phyloP scores from a whole-genome alignment of 208 protist species.

The Leishmania lainsoni region DNA sequence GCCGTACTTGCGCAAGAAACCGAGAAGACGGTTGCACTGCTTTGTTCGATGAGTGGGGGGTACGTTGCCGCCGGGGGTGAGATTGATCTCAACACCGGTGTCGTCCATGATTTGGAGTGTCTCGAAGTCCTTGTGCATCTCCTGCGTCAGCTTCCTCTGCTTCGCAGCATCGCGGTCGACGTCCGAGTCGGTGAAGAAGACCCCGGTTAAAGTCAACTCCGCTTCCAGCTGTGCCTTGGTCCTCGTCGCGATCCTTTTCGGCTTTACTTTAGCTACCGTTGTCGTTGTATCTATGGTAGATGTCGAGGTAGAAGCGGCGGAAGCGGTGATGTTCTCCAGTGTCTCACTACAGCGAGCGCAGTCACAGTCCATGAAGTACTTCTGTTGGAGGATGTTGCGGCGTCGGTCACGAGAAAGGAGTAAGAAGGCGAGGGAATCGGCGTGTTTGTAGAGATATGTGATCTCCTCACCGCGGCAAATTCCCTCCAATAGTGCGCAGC shows the following conservation, averaged over 20 bases:
- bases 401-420: conserved; percentile 52
- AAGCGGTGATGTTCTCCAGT: not conserved
- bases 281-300: not conserved
- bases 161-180: conserved; percentile 37
- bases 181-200: conserved; percentile 49
- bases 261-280: not conserved
- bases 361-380: conserved; percentile 53
- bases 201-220: conserved; percentile 48
- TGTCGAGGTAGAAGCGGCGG: not conserved
- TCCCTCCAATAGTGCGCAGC: conserved; percentile 37
- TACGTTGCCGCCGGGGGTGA: conserved; percentile 43
- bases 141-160: conserved; percentile 32
- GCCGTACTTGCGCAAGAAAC: conserved; percentile 56
- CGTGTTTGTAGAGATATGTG: conserved; percentile 47
- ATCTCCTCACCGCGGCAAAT: conserved; percentile 46
- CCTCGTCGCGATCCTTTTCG: conserved; percentile 12
- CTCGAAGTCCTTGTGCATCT: conserved; percentile 50
- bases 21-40: conserved; percentile 43
- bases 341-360: conserved; percentile 45
- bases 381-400: conserved; percentile 32
- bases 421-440: conserved; percentile 53
- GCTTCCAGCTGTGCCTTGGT: conserved; percentile 24
- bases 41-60: conserved; percentile 42
- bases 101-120: conserved; percentile 49
- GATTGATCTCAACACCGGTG: conserved; percentile 38